Evolutionary conservation across 1,284 basidiomycete genomes (phyloP), one percentile per base, ranked within the genome.

Genomic region (Gymnopus androsaceus): DNA sequence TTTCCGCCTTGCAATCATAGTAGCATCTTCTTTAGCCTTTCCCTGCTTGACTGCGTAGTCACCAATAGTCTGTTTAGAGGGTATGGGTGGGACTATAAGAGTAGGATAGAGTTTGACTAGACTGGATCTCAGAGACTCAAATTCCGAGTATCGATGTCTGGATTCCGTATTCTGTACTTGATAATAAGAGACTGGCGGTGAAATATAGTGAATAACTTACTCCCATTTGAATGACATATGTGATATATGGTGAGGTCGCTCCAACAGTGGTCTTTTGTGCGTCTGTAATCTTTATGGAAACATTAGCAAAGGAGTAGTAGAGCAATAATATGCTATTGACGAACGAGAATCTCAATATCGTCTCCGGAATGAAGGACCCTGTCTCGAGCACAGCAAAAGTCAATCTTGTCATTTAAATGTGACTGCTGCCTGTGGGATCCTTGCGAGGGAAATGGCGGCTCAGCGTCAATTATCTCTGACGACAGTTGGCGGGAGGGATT

Each of bases 41-140:
- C 83, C 88, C 69, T 98, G 96, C 74, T 98, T 98, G 59, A 95
- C 90, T 0, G 97, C 97, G 76, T 99, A 99, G 67, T 99, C 97
- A 27, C 93, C 85, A 28, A 99, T 79, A 2, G 90, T 91, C 74
- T 99, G 95, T 74, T 99, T 99, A 3, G 92, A 95, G 1, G 97
- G 97, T 59, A 99, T 97, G 34, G 97, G 97, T 1, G 97, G 96
- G 59, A 99, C 90, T 67, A 99, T 98, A 63, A 96, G 77, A 12
- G 95, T 98, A 0, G 97, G 97, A 71, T 99, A 98, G 51, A 99
- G 80, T 62, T 87, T 92, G 44, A 87, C 80, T 45, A 99, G 83
- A 55, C 84, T 90, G 54, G 85, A 81, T 53, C 97, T 87, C 44
- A 99, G 78, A 21, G 94, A 94, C 72, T 98, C 94, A 70, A 99